These are phyloP conservation scores for Tolypocladium sp. DNA, from an alignment of 2,329 filamentous ascomycete species.

Conservation along the genomic window DNA sequence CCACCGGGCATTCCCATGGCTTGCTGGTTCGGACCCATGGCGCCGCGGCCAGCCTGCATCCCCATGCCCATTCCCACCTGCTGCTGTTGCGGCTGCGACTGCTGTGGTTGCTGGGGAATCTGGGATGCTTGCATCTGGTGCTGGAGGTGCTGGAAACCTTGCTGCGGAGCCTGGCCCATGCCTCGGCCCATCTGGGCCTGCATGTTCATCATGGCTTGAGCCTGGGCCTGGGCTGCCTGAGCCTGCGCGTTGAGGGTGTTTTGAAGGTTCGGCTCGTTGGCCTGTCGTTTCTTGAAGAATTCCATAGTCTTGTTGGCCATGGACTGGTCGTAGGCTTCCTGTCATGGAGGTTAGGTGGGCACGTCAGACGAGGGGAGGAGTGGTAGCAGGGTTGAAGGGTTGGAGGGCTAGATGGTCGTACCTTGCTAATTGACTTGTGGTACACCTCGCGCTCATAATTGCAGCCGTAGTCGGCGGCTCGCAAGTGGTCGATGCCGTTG, in stretches of 20 bases:
- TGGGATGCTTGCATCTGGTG: conserved; percentile 48
- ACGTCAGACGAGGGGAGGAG: neutral
- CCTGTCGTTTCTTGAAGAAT: conserved; percentile 40
- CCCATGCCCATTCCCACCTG: conserved; percentile 31
- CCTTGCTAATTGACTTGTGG: conserved; percentile 36
- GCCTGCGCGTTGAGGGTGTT: conserved; percentile 38
- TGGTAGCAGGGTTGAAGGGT: neutral
- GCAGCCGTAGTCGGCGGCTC: conserved; percentile 32
- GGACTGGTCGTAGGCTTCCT: conserved; percentile 42
- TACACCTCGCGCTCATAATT: conserved; percentile 40
- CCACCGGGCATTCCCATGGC: conserved; percentile 27
- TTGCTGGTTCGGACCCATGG: conserved; percentile 31
- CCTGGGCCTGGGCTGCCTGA: conserved; percentile 26
- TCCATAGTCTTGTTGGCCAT: conserved; percentile 38
- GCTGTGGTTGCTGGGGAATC: conserved; percentile 30
- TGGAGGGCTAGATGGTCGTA: conserved; percentile 16
- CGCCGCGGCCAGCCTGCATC: conserved; percentile 25
- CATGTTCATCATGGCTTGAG: conserved; percentile 44
- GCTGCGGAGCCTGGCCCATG: conserved; percentile 40
- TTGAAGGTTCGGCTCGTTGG: conserved; percentile 38
- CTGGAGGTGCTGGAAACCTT: conserved; percentile 48
- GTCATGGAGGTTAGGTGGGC: conserved; percentile 9
- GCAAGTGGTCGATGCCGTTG: conserved; percentile 28
- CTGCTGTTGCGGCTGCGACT: conserved; percentile 16
- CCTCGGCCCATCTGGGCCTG: conserved; percentile 42